Base-by-base conservation (phyloP, 2,329 filamentous ascomycete species). In the Fusarium sp. region DNA sequence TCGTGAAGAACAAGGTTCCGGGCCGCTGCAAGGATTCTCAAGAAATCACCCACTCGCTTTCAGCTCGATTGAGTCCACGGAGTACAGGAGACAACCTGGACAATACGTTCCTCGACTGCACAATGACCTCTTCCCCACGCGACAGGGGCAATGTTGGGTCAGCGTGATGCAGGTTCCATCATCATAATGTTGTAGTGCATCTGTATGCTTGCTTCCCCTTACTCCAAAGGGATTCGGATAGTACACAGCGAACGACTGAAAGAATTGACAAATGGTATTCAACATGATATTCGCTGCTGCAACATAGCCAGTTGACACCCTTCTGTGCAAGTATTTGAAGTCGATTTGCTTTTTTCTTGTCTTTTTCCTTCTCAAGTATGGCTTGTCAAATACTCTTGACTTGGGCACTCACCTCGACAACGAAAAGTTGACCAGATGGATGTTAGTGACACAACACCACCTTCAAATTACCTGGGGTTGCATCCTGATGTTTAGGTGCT, bases 181-280 rank as follows among this genome's bases (percentile, higher is more conserved):
- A 67, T 65, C 54, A 44, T 64, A 60, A 37, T 54, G 62, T 61
- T 53, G 58, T 45, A 58, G 45, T 49, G 48, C 40, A 49, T 40
- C n/a, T 57, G 41, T 53, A 32, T 35, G 30, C 23, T 23, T 26
- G 11, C 26, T 65, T 46, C 42, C 37, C 65, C 52, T 23, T 48
- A 18, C 17, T 32, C 63, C n/a, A 14, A 23, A 38, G 64, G 41
- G 15, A 14, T 26, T 37, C 26, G 20, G 32, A 18, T n/a, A 30
- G 27, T 18, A 42, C 9, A n/a, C 7, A 40, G 33, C 33, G 7
- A 26, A 33, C 18, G 18, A 11, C 10, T 59, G 13, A n/a, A 53
- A n/a, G 27, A 27, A 30, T 20, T 44, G 20, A 10, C 18, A 23
- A 8, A 30, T 9, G 30, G n/a, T 40, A 11, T 23, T 14, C 17